Conservation (phyloP, 192 early-diverging fungal species). For the Umbelopsis sp. region DNA sequence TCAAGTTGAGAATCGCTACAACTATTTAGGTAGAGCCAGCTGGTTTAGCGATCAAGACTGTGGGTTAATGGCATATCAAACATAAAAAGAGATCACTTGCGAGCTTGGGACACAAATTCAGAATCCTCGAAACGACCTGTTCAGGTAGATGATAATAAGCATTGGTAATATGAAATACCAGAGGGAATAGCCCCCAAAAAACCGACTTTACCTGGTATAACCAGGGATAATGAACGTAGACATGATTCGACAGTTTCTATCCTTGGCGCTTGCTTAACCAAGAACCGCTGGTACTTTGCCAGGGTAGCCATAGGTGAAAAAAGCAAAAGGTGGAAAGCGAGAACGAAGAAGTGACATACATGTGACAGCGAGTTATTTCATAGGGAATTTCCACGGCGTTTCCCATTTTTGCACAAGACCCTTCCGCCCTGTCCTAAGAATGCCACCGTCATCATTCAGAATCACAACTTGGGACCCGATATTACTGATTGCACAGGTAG, state of each 20-base stretch:
- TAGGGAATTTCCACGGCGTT: not conserved
- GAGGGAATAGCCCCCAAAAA: not conserved
- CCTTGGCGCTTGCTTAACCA: conserved; percentile 9
- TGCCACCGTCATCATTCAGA: conserved; percentile 40
- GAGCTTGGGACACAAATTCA: conserved; percentile 27
- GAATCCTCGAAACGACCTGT: conserved; percentile 32
- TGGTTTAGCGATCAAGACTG: not conserved
- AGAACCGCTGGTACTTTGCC: conserved; percentile 10
- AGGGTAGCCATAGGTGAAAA: not conserved
- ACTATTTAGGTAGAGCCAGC: conserved; percentile 23
- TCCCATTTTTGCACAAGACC: not conserved
- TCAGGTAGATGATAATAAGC: not conserved
- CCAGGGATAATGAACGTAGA: conserved; percentile 21
- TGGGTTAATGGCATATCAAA: not conserved
- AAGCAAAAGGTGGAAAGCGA: not conserved
- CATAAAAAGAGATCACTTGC: conserved; percentile 11
- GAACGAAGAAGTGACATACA: not conserved
- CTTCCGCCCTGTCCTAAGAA: not conserved
- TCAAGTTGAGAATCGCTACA: conserved; percentile 19
- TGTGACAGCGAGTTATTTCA: not conserved
- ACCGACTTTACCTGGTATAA: conserved; percentile 26
- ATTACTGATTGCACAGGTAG: conserved; percentile 51
- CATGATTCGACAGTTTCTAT: conserved; percentile 31
- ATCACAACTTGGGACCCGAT: conserved; percentile 52
- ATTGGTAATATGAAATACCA: not conserved